Percentiles rank a stretch among this genome's conserved stretches.
These are phyloP conservation scores for Candida sp. DNA, from an alignment of 1,139 yeast species.

Conservation along the genomic window DNA sequence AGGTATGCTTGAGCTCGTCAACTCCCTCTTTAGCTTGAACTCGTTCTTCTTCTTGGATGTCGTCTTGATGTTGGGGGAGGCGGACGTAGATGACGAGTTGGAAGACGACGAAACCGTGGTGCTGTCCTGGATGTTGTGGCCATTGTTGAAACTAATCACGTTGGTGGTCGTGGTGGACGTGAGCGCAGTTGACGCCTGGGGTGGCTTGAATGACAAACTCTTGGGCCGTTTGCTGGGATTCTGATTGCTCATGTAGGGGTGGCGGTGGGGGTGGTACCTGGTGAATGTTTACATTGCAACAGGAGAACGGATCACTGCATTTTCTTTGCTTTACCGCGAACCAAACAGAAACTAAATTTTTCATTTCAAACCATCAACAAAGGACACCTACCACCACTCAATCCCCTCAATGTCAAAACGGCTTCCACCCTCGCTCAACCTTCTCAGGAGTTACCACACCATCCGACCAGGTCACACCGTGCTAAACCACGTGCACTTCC, in stretches of 20 bases:
- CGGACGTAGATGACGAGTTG: slow-evolving; percentile 6
- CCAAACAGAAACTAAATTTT: neutral
- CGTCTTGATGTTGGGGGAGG: neutral
- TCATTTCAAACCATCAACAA: neutral
- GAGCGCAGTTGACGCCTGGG: slow-evolving; percentile 15
- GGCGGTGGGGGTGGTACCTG: too few species aligned
- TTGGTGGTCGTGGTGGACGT: slow-evolving; percentile 13
- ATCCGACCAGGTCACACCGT: slow-evolving; percentile 38
- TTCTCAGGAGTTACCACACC: neutral
- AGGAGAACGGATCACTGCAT: too few species aligned
- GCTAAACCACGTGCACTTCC: slow-evolving; percentile 68
- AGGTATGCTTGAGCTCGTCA: neutral
- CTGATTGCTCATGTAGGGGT: too few species aligned
- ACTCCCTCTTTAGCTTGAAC: too few species aligned
- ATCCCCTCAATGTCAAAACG: too few species aligned
- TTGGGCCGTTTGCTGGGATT: neutral
- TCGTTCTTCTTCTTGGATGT: neutral
- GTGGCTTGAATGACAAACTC: neutral
- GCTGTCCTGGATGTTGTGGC: slow-evolving; percentile 1
- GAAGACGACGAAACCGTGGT: slow-evolving; percentile 1
- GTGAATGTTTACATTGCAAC: too few species aligned
- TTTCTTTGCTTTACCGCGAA: too few species aligned
- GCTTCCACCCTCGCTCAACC: too few species aligned
- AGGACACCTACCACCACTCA: neutral
- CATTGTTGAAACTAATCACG: slow-evolving; percentile 9